phyloP scores from a whole-genome alignment of 208 protist genomes.

The Endotrypanum monterogeii region DNA sequence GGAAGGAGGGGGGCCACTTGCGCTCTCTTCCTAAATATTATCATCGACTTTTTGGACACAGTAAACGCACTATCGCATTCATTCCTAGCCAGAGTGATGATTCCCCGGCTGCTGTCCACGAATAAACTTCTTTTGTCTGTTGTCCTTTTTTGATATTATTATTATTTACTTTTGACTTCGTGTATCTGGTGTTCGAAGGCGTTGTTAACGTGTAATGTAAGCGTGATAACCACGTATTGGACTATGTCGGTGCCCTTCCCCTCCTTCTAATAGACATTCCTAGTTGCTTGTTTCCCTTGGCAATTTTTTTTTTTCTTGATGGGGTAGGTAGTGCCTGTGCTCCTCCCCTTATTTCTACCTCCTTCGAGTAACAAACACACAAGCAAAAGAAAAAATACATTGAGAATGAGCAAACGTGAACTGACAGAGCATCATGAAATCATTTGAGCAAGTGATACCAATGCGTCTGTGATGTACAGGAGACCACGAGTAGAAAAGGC shows the following conservation, averaged over 20 bases:
- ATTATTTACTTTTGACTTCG: neutral
- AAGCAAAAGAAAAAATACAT: neutral
- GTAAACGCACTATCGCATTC: neutral
- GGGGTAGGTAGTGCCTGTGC: too few species aligned
- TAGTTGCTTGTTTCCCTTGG: too few species aligned
- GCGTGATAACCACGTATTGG: neutral
- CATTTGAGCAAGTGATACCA: neutral
- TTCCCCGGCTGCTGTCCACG: neutral
- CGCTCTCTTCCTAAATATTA: neutral
- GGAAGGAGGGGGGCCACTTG: too few species aligned
- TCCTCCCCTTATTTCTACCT: too few species aligned
- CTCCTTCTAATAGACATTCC: too few species aligned
- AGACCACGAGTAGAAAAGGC: too few species aligned
- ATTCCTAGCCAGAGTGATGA: too few species aligned
- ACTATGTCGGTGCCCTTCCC: neutral
- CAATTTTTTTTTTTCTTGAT: too few species aligned
- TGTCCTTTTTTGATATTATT: neutral
- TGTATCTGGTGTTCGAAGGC: neutral
- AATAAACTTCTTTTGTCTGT: neutral
- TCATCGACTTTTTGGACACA: neutral
- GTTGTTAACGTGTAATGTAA: conserved; percentile 5
- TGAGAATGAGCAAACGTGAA: neutral
- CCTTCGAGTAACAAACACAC: conserved; percentile 1
- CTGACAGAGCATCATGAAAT: neutral
- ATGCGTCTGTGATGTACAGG: neutral